Conservation (phyloP, 2,329 filamentous ascomycete genomes). For the Aspergillus intermedius region DNA sequence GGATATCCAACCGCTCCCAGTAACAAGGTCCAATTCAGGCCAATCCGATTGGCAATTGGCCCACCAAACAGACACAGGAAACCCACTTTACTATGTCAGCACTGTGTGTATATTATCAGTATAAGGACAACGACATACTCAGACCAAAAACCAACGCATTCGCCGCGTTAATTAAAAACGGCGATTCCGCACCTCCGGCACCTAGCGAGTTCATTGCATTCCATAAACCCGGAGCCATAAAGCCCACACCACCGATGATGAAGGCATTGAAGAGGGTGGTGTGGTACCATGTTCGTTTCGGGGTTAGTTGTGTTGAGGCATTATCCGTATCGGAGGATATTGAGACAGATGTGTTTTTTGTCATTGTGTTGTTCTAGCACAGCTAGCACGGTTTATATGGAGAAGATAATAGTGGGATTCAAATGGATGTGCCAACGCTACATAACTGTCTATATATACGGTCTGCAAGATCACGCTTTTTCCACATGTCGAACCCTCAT, state of each 20-base stretch:
- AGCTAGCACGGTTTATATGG: too few relatives aligned
- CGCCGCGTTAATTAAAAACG: conserved; percentile 48
- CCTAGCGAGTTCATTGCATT: conserved; percentile 51
- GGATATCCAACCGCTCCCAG: conserved; percentile 43
- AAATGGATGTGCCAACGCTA: too few relatives aligned
- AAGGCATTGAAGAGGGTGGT: conserved; percentile 50
- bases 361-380: too few relatives aligned
- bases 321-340: too few relatives aligned
- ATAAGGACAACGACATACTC: conserved; percentile 11
- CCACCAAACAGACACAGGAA: conserved; percentile 43
- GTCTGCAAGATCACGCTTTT: too few relatives aligned
- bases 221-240: conserved; percentile 44
- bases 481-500: too few relatives aligned
- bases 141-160: conserved; percentile 45
- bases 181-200: conserved; percentile 47
- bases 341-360: too few relatives aligned
- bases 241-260: conserved; percentile 49
- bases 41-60: conserved; percentile 45
- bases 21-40: conserved; percentile 40
- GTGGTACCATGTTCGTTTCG: conserved; percentile 39
- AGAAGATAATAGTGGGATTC: too few relatives aligned
- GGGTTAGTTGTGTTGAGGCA: too few relatives aligned
- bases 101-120: not conserved
- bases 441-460: too few relatives aligned
- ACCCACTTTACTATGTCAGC: conserved; percentile 18